Evolutionary conservation across 306 rosid species (phyloP), one percentile per base, ranked within the genome.

Genomic region (Neltuma alba): DNA sequence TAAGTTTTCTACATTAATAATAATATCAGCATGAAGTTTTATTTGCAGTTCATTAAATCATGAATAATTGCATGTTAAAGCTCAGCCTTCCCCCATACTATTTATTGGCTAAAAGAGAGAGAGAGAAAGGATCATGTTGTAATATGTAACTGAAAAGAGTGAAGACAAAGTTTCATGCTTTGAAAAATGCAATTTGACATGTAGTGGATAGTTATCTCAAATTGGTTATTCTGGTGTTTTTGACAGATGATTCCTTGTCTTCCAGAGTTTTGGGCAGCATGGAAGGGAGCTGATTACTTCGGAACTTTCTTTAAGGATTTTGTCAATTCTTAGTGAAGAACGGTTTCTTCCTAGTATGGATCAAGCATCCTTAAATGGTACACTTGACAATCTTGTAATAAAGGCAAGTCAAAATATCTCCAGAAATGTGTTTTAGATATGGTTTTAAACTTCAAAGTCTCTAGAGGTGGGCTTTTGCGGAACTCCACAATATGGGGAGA

Each of bases 191-290:
- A 84, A 69, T 72, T 70, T 80, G 47, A 75, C 79, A 71, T 79
- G 87, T 84, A 91, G 91, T 70, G 87, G 80, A 76, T 86, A 87
- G 89, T 82, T 78, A 74, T 92, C 98, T 89, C 96, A 89, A 90
- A 86, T 88, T 90, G 89, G 92, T 88, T 89, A 91, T 90, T 87
- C 91, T 93, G 92, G 85, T 91, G 85, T 96, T 91, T 91, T 91
- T 95, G 99, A 96, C 99, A 96, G 99, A 96, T 91, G 93, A 91
- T 96, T 96, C 97, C 96, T 96, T 96, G 98, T 96, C 93, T 96
- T 93, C 98, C 99, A 96, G 99, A 96, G 99, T 96, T 96, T 96
- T 86, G 99, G 99, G 82, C 99, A 96, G 98, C 99, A 93, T 81
- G 99, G 96, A 79, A 87, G 98, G 88, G 99, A 96, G 87, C 88